A percentile compares a stretch with the other conserved stretches of the same genome.
These are phyloP conservation scores for Quercus ilex DNA, from an alignment of 306 rosid genomes.

Conservation along the genomic window DNA sequence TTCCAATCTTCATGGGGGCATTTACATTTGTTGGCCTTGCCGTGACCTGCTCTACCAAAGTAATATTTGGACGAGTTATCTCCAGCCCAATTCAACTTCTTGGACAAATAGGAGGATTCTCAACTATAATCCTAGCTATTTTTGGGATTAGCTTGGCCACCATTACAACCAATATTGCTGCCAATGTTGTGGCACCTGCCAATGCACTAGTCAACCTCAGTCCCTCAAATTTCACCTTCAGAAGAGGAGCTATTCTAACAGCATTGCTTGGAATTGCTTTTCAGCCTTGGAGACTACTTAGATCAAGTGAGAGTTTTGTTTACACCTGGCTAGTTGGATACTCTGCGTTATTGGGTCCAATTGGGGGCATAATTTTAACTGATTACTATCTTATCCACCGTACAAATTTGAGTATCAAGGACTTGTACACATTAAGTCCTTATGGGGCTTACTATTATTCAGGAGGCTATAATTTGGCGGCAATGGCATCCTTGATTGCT, in stretches of 20 bases:
- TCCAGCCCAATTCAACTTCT: conserved; percentile 77
- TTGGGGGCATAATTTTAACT: conserved; percentile 63
- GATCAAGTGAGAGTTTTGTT: conserved; percentile 89
- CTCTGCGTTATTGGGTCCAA: conserved; percentile 87
- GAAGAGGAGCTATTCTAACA: conserved; percentile 66
- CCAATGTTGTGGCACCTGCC: conserved; percentile 93
- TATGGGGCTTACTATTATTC: conserved; percentile 58
- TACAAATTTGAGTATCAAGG: conserved; percentile 38
- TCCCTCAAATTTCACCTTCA: conserved; percentile 64
- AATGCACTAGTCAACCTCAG: conserved; percentile 83
- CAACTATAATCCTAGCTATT: conserved; percentile 60
- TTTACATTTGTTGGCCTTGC: conserved; percentile 90
- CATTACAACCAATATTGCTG: conserved; percentile 84
- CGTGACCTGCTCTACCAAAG: conserved; percentile 73
- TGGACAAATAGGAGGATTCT: conserved; percentile 66
- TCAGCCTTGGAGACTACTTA: conserved; percentile 88
- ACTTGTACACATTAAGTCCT: conserved; percentile 63
- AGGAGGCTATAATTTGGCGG: conserved; percentile 67
- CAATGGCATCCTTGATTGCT: conserved; percentile 55
- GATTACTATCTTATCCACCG: conserved; percentile 66
- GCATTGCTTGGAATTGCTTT: conserved; percentile 80
- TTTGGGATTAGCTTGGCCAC: conserved; percentile 76
- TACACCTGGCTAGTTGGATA: conserved; percentile 91
- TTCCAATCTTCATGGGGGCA: conserved; percentile 82
- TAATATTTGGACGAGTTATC: conserved; percentile 72